These are phyloP conservation scores for Colletotrichum sansevieriae DNA, from an alignment of 2,329 filamentous ascomycete genomes.

Conservation along the genomic window DNA sequence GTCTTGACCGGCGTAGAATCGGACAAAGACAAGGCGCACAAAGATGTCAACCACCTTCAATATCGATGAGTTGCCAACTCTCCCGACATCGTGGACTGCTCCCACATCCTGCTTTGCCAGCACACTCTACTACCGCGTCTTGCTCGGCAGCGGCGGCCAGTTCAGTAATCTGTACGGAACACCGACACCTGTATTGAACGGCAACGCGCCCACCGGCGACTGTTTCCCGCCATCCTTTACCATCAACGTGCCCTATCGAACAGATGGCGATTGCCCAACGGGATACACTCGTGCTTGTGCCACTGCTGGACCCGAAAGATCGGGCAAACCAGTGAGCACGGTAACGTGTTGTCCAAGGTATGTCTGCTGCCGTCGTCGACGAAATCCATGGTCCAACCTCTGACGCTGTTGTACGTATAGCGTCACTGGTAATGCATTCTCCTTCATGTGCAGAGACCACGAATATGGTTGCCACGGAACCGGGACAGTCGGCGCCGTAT, in stretches of 20 bases:
- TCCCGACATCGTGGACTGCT: conserved; percentile 37
- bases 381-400: too few species aligned
- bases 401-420: neutral
- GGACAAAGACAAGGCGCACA: neutral
- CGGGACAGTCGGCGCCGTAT: conserved; percentile 2
- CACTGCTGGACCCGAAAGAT: conserved; percentile 6
- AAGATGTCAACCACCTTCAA: neutral
- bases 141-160: conserved; percentile 4
- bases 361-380: too few species aligned
- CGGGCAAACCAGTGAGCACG: conserved; percentile 21
- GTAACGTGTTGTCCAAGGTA: conserved; percentile 41
- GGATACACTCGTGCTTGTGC: conserved; percentile 40
- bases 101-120: conserved; percentile 36
- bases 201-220: conserved; percentile 28
- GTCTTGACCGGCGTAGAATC: neutral
- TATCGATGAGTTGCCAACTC: neutral
- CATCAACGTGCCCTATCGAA: conserved; percentile 29
- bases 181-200: conserved; percentile 35
- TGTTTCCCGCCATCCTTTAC: conserved; percentile 34
- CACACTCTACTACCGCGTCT: conserved; percentile 13
- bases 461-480: conserved; percentile 34
- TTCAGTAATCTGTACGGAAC: conserved; percentile 41
- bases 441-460: conserved; percentile 35
- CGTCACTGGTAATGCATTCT: conserved; percentile 28
- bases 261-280: conserved; percentile 31